Conservation (phyloP, 768 basidiomycete genomes). For the Mycena kentingensis region DNA sequence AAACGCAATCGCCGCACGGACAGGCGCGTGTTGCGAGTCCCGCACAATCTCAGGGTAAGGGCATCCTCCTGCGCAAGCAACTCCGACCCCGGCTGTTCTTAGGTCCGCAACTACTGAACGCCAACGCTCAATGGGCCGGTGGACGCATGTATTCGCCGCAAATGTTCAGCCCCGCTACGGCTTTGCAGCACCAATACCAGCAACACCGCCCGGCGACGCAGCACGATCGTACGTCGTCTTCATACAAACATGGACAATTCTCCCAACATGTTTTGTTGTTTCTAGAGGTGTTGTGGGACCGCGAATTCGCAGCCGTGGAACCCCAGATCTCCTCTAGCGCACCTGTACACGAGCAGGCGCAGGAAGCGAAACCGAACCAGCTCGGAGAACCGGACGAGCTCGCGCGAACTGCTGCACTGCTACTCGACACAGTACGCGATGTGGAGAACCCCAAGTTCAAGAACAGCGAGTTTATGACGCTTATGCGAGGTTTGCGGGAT, state of each 20-base stretch:
- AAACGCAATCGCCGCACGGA: too few species aligned
- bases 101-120: conserved; percentile 42
- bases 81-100: background rate
- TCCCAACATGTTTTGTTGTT: background rate
- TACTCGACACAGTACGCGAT: conserved; percentile 73
- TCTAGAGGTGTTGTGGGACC: conserved; percentile 60
- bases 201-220: conserved; percentile 31
- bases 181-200: conserved; percentile 27
- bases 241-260: background rate
- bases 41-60: conserved; percentile 10
- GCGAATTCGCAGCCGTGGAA: conserved; percentile 45
- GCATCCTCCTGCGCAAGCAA: background rate
- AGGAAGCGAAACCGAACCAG: conserved; percentile 27
- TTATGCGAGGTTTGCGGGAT: conserved; percentile 87
- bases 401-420: conserved; percentile 74
- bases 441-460: conserved; percentile 84
- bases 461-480: conserved; percentile 78
- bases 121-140: conserved; percentile 44
- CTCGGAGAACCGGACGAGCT: conserved; percentile 64
- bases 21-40: too few species aligned
- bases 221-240: conserved; percentile 52
- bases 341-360: too few species aligned
- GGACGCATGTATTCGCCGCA: too few species aligned
- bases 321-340: too few species aligned
- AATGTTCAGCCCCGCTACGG: conserved; percentile 26